phyloP scores from a whole-genome alignment of 2,329 filamentous ascomycete species.

The Harringtonia aguacate region DNA sequence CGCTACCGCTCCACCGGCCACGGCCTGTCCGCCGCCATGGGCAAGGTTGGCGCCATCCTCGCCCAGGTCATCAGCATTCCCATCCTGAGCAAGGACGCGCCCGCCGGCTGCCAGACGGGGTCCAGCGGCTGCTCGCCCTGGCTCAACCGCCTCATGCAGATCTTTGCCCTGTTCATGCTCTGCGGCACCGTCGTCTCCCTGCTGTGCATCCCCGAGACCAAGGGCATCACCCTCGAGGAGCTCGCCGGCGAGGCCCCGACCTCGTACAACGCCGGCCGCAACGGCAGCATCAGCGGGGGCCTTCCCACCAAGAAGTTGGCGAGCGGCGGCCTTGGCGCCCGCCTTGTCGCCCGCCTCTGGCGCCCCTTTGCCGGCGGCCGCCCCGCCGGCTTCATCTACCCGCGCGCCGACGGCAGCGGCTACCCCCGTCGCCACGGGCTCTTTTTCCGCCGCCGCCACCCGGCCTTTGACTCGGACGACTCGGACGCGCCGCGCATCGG shows the following conservation, averaged over 20 bases:
- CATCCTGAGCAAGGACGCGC: constrained; percentile 45
- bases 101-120: constrained; percentile 32
- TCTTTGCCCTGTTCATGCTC: constrained; percentile 74
- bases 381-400: constrained; percentile 39
- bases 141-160: constrained; percentile 64
- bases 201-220: constrained; percentile 63
- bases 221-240: constrained; percentile 61
- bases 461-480: constrained; percentile 35
- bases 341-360: constrained; percentile 16
- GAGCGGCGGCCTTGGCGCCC: neutral
- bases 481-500: constrained; percentile 26
- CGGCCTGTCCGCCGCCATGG: constrained; percentile 54
- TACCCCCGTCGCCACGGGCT: constrained; percentile 17
- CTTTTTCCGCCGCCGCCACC: constrained; percentile 28
- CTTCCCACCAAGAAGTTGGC: constrained; percentile 18
- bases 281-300: constrained; percentile 33
- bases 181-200: constrained; percentile 57
- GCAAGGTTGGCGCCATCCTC: constrained; percentile 58
- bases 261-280: constrained; percentile 41
- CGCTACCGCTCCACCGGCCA: constrained; percentile 52
- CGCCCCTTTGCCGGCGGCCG: constrained; percentile 39
- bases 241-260: constrained; percentile 56
- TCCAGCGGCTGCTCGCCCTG: constrained; percentile 38
- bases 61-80: constrained; percentile 56
- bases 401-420: constrained; percentile 18